These are phyloP conservation scores for thale cress (Arabidopsis thaliana) DNA, from an alignment of 345 rosid genomes.

Conservation along the genomic window TAIR10.1 NC_003071.7:4110501-4111000, in stretches of 20 bases:
- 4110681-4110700: slow-evolving; percentile 74
- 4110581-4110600: slow-evolving; percentile 84
- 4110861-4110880: slow-evolving; percentile 77
- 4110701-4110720: slow-evolving; percentile 97
- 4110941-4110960: background rate
- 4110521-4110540: slow-evolving; percentile 73
- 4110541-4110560: slow-evolving; percentile 64
- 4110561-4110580: slow-evolving; percentile 67
- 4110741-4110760: slow-evolving; percentile 92
- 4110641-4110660: slow-evolving; percentile 94
- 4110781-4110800: slow-evolving; percentile 92
- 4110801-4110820: slow-evolving; percentile 96
- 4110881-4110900: slow-evolving; percentile 90
- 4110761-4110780: slow-evolving; percentile 81
- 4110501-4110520: slow-evolving; percentile 89
- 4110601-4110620: slow-evolving; percentile 72
- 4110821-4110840: slow-evolving; percentile 91
- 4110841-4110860: slow-evolving; percentile 94
- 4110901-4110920: slow-evolving; percentile 83
- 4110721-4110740: slow-evolving; percentile 89
- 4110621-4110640: slow-evolving; percentile 85
- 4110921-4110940: slow-evolving; percentile 87
- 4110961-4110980: no score
- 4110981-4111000: no score
- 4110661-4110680: slow-evolving; percentile 82